A percentile compares a stretch with the other conserved stretches of the same genome.
Conservation (phyloP, 208 protist species). For the Endotrypanum monterogeii region DNA sequence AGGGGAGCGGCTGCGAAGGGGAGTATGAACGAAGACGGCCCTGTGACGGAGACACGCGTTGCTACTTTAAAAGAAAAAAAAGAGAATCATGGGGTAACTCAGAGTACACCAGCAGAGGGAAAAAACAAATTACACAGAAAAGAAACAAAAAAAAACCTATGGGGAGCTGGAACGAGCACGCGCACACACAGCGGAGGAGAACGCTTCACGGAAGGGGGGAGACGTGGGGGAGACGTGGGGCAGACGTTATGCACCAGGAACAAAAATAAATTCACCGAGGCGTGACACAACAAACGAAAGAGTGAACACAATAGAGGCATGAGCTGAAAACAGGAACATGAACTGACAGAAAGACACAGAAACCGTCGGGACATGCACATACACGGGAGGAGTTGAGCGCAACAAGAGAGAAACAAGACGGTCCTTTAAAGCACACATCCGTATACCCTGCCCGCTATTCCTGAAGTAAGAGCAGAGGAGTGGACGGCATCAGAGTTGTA, state of each 20-base stretch:
- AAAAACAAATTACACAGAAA: not conserved
- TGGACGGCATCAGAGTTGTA: not conserved
- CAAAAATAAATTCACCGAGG: no score
- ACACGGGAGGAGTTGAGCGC: not conserved
- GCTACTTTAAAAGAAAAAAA: not conserved
- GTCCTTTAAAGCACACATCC: not conserved
- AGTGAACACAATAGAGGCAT: no score
- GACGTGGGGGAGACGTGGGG: no score
- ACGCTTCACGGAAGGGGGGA: no score
- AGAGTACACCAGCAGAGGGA: not conserved
- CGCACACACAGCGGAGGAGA: no score
- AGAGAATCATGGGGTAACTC: not conserved
- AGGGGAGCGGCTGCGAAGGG: not conserved
- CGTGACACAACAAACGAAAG: no score
- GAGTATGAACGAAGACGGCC: not conserved
- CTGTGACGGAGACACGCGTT: not conserved
- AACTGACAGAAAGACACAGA: not conserved
- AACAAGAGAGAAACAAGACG: slow-evolving; percentile 7
- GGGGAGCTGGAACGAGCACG: no score
- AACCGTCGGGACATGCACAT: not conserved
- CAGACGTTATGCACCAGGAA: no score
- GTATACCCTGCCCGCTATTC: not conserved
- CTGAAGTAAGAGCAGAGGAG: not conserved
- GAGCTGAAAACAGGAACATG: not conserved
- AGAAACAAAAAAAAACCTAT: not conserved